Evolutionary conservation across 2,329 filamentous ascomycete genomes (phyloP), one percentile per base, ranked within the genome.

Genomic region (Monosporascus sp.): DNA sequence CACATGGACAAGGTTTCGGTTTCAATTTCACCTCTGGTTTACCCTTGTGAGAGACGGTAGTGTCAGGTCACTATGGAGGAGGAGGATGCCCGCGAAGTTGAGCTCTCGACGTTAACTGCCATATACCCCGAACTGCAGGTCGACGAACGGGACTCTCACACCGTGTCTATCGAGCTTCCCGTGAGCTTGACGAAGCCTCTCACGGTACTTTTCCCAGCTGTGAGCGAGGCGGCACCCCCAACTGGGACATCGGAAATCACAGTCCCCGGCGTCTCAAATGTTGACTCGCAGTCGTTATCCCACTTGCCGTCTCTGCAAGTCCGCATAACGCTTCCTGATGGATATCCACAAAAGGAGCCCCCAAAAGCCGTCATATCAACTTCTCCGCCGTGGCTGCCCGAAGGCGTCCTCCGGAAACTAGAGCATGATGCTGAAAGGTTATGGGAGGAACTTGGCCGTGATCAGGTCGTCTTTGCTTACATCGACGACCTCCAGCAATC

Each of bases 71-170:
- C 24, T 15, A 46, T 46, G 42, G 42, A 46, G 15, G 70, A 70
- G 53, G 70, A 68, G 57, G 75, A 80, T 61, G 78, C 75, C 57
- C 82, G 84, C 48, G 68, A 74, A 51, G 72, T 77, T 47, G 84
- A 88, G 72, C 73, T 88, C 51, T 78, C 76, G 61, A 79, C 82
- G 15, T 75, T 88, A 52, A 71, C 75, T 52, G 82, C 83, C 56
- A 88, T 88, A 61, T 88, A 80, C 58, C 84, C 84, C n/a, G 85
- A 88, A 67, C 78, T 88, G 15, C 73, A 73, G 31, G 65, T 74
- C 20, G 66, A 73, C 46, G 63, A 72, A 6, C 60, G 74, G 34
- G 70, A 76, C 53, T 65, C 64, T n/a, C 76, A 77, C 60, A 72
- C 71, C 7, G 78, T 85, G 63, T 72, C 73, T 44, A 75, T 86